phyloP scores from a whole-genome alignment of 306 rosid genomes.

The Corylus americana region DNA sequence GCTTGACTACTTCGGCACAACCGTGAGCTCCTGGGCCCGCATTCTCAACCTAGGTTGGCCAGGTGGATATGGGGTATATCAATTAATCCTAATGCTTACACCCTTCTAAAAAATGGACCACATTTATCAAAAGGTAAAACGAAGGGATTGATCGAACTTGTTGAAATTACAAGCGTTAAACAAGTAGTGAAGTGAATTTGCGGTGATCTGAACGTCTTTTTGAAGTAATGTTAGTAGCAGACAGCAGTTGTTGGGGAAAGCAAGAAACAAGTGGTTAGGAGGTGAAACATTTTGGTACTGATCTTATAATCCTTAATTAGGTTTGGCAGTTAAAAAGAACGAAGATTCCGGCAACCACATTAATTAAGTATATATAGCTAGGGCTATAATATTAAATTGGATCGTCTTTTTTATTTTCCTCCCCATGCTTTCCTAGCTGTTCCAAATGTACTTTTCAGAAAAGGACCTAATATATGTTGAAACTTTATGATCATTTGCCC shows the following conservation, averaged over 20 bases:
- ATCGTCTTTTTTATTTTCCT: constrained; percentile 21
- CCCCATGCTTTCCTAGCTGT: constrained; percentile 40
- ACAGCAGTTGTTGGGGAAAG: constrained; percentile 23
- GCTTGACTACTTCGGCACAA: no score
- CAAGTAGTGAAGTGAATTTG: no score
- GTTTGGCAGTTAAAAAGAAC: constrained; percentile 17
- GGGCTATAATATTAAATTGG: constrained; percentile 22
- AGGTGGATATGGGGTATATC: no score
- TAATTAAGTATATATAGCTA: constrained; percentile 17
- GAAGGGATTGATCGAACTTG: background rate
- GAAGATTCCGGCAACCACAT: constrained; percentile 28
- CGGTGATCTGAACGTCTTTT: constrained; percentile 29
- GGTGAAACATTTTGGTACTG: background rate
- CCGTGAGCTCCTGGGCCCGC: no score
- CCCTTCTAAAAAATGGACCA: background rate
- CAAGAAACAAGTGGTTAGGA: constrained; percentile 31
- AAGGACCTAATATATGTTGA: constrained; percentile 33
- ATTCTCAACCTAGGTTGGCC: no score
- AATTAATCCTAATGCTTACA: no score
- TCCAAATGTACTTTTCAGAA: constrained; percentile 44
- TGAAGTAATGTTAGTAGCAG: constrained; percentile 38
- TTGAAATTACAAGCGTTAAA: constrained; percentile 13
- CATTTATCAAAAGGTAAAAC: background rate
- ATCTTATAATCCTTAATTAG: background rate
- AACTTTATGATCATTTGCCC: constrained; percentile 38